These are phyloP conservation scores for Aspergillus sp. DNA, from an alignment of 2,329 filamentous ascomycete species.

Conservation along the genomic window DNA sequence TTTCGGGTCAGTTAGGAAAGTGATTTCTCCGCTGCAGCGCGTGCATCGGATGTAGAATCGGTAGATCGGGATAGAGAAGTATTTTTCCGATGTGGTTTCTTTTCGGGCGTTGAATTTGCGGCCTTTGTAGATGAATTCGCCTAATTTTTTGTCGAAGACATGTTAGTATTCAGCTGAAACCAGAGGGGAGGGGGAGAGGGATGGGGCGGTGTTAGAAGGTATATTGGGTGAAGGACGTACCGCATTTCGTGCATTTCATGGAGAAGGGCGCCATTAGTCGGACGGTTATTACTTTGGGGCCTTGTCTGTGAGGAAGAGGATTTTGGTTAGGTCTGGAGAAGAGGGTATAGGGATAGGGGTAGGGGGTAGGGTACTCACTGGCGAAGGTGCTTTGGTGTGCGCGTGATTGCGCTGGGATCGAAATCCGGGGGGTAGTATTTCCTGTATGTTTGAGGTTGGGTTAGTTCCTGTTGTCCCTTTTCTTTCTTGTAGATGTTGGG, in stretches of 20 bases:
- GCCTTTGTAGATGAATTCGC: slow-evolving; percentile 88
- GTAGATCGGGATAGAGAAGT: slow-evolving; percentile 84
- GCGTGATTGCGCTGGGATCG: slow-evolving; percentile 78
- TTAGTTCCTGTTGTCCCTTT: background rate
- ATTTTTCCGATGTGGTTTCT: slow-evolving; percentile 87
- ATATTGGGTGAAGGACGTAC: slow-evolving; percentile 4
- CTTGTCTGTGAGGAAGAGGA: slow-evolving; percentile 44
- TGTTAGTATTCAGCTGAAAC: background rate
- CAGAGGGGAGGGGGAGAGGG: background rate
- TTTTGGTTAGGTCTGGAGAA: background rate
- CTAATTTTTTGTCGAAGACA: slow-evolving; percentile 25
- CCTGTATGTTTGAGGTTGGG: slow-evolving; percentile 18
- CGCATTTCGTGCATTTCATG: slow-evolving; percentile 66
- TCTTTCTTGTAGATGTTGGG: background rate
- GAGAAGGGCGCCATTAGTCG: slow-evolving; percentile 87
- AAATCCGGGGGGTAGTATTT: slow-evolving; percentile 73
- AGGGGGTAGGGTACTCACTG: slow-evolving; percentile 32
- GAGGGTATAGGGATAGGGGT: background rate
- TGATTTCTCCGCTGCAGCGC: slow-evolving; percentile 81
- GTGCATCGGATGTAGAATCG: slow-evolving; percentile 92
- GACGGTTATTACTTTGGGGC: slow-evolving; percentile 81
- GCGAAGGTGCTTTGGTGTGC: slow-evolving; percentile 59
- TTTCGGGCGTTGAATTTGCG: slow-evolving; percentile 96
- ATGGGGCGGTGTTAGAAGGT: no score
- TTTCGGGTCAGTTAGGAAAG: slow-evolving; percentile 92